Percentiles rank a stretch among this genome's conserved stretches.
Evolutionary conservation across 176 grass and related monocot species (phyloP).

Genomic region (Aechmea fasciata): DNA sequence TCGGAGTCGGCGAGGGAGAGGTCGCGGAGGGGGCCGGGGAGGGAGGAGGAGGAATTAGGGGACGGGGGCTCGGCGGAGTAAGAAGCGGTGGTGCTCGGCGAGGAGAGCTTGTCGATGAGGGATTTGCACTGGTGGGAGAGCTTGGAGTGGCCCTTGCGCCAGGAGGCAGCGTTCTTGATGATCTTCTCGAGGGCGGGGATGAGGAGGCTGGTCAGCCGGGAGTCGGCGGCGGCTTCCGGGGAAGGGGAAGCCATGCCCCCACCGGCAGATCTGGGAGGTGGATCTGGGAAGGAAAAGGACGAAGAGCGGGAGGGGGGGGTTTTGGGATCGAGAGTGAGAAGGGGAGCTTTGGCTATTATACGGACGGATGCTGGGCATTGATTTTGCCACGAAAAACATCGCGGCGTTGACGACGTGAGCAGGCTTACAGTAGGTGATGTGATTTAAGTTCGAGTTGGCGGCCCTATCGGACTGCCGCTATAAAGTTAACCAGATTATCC

Average conservation of each 20-base stretch:
- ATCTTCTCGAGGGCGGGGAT: slow-evolving; percentile 91
- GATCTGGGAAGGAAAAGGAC: slow-evolving; percentile 36
- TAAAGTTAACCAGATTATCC: too few species aligned
- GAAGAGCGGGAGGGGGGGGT: slow-evolving; percentile 29
- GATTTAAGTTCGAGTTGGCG: too few species aligned
- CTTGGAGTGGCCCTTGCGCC: slow-evolving; percentile 98
- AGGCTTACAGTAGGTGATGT: too few species aligned
- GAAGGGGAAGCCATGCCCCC: slow-evolving; percentile 22
- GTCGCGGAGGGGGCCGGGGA: slow-evolving; percentile 61
- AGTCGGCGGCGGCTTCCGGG: slow-evolving; percentile 37
- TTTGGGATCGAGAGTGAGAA: slow-evolving; percentile 32
- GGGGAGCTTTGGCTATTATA: background rate
- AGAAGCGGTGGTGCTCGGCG: slow-evolving; percentile 31
- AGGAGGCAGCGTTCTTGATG: slow-evolving; percentile 68
- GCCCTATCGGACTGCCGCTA: too few species aligned
- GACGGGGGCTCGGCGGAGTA: slow-evolving; percentile 35
- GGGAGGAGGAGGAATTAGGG: slow-evolving; percentile 64
- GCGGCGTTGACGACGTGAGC: too few species aligned
- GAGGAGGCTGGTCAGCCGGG: slow-evolving; percentile 57
- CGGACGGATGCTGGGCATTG: too few species aligned
- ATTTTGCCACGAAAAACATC: too few species aligned
- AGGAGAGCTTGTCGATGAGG: slow-evolving; percentile 69
- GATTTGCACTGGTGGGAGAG: slow-evolving; percentile 92
- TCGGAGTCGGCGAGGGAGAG: slow-evolving; percentile 85
- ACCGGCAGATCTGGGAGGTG: slow-evolving; percentile 31